Evolutionary conservation across 495 filamentous ascomycete species (phyloP).

Genomic region (Neurospora intermedia): DNA sequence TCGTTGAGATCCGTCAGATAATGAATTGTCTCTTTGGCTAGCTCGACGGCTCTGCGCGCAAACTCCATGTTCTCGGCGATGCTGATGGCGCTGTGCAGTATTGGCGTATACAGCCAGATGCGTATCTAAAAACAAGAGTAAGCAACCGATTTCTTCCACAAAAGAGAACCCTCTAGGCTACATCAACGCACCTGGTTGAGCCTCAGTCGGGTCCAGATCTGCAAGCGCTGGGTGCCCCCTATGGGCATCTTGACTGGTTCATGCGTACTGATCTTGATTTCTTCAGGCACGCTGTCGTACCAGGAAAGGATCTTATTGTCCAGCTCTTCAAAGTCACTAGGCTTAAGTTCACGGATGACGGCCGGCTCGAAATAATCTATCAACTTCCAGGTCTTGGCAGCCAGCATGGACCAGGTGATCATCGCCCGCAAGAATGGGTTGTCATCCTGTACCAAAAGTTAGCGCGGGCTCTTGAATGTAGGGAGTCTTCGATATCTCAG

Average conservation of each 20-base stretch:
- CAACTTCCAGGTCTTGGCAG: conserved; percentile 68
- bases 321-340: conserved; percentile 60
- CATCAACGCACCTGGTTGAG: conserved; percentile 49
- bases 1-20: conserved; percentile 65
- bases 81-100: conserved; percentile 64
- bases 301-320: conserved; percentile 71
- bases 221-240: conserved; percentile 42
- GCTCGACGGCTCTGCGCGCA: conserved; percentile 60
- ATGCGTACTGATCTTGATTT: conserved; percentile 16
- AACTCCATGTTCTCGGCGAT: conserved; percentile 60
- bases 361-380: conserved; percentile 46
- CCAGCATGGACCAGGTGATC: conserved; percentile 66
- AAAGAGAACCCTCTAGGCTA: background rate
- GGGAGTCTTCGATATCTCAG: background rate
- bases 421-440: conserved; percentile 66
- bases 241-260: conserved; percentile 11
- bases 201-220: conserved; percentile 53
- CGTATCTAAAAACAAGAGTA: conserved; percentile 39
- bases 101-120: conserved; percentile 70
- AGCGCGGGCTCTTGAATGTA: background rate
- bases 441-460: conserved; percentile 42
- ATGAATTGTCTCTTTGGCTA: conserved; percentile 72
- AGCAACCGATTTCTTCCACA: background rate
- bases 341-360: conserved; percentile 38
- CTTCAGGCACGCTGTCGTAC: conserved; percentile 44